Evolutionary conservation across 1,284 basidiomycete genomes (phyloP).

Genomic region (Puccinia hordei): DNA sequence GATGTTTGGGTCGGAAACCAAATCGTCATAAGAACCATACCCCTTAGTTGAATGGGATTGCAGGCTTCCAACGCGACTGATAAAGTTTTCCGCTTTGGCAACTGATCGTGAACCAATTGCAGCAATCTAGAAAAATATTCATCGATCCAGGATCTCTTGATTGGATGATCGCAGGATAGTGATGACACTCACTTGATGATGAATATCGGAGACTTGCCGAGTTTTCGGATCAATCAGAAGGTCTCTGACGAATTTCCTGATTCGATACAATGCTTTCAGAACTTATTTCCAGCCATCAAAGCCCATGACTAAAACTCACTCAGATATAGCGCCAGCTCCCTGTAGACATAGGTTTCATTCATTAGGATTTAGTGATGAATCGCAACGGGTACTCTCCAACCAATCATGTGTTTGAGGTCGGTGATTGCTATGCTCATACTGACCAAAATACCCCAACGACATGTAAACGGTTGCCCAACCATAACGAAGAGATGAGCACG

Average conservation of each 20-base stretch:
- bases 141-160: not conserved
- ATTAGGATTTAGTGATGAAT: not conserved
- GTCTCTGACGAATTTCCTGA: slow-evolving; percentile 60
- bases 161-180: not conserved
- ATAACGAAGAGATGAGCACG: not conserved
- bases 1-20: slow-evolving; percentile 71
- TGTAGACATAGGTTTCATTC: not conserved
- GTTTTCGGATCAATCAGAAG: slow-evolving; percentile 58
- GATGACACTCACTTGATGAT: slow-evolving; percentile 64
- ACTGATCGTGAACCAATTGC: slow-evolving; percentile 74
- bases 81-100: slow-evolving; percentile 72
- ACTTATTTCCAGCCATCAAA: not conserved
- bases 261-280: not conserved
- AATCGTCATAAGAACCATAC: slow-evolving; percentile 75
- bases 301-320: not conserved
- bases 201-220: slow-evolving; percentile 71
- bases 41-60: slow-evolving; percentile 61
- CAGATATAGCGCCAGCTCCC: slow-evolving; percentile 18
- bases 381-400: too few species aligned
- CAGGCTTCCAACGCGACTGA: slow-evolving; percentile 60
- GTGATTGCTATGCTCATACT: not conserved
- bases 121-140: slow-evolving; percentile 61
- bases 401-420: not conserved
- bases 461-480: not conserved
- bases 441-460: slow-evolving; percentile 39